Conservation (phyloP, 2,329 filamentous ascomycete genomes). For the Paraphoma sp. region DNA sequence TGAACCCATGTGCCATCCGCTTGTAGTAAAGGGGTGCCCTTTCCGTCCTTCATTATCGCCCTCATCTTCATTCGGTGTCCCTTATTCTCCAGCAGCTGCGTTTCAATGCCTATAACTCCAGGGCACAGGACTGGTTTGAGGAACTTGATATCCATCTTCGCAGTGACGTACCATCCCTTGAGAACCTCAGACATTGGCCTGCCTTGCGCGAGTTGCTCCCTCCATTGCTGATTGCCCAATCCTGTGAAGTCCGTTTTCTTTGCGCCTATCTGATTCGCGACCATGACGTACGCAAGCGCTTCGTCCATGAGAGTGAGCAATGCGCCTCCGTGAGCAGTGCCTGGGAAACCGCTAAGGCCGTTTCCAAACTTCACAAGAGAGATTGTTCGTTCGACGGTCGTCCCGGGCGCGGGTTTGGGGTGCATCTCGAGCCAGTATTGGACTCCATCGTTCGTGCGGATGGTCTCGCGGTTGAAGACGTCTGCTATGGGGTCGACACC, state of each 20-base stretch:
- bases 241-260: conserved; percentile 7
- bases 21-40: conserved; percentile 26
- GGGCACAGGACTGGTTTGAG: conserved; percentile 30
- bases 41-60: conserved; percentile 31
- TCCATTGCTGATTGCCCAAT: conserved; percentile 7
- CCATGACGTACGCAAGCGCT: conserved; percentile 44
- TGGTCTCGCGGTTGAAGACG: conserved; percentile 22
- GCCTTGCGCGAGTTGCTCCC: conserved; percentile 7
- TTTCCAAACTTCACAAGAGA: conserved; percentile 27
- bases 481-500: conserved; percentile 8
- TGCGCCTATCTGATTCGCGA: conserved; percentile 19
- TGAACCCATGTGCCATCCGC: conserved; percentile 30
- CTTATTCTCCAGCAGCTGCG: conserved; percentile 24
- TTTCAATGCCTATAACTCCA: conserved; percentile 33
- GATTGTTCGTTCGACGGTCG: conserved; percentile 14
- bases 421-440: conserved; percentile 28
- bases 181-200: conserved; percentile 18
- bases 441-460: conserved; percentile 22
- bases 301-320: conserved; percentile 73
- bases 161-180: conserved; percentile 27
- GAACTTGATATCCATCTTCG: conserved; percentile 28
- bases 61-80: conserved; percentile 27
- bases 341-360: conserved; percentile 68
- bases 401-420: conserved; percentile 21
- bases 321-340: conserved; percentile 72